Evolutionary conservation across 257 asterid species (phyloP), one percentile per base, ranked within the genome.

Genomic region (Linderniella brevidens): DNA sequence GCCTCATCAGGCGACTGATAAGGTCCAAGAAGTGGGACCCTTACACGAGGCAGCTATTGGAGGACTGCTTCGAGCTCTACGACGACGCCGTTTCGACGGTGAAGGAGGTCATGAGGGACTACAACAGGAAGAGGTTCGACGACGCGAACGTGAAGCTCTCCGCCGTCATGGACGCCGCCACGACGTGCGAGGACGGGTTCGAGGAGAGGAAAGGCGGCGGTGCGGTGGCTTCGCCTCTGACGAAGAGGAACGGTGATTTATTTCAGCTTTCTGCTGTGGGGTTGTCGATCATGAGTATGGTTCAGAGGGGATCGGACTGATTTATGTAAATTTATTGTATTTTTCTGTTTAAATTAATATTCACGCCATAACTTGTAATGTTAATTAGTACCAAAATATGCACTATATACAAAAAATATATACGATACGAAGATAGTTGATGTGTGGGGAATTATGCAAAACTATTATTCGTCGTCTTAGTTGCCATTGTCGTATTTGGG

Each of bases 181-280:
- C 76, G 0, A 76, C 86, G 0, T 85, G 96, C 20, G 88, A 85
- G 51, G 79, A 78, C 7, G 88, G 81, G 0, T 85, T 78, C 46
- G 46, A 19, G 14, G 93, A 78, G 53, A 54, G 56, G 44, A 11
- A 5, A 1, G 79, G 79, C 3, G 66, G 37, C 7, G 76, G 56
- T 19, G 32, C 32, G n/a, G 53, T 36, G 17, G 69, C 56, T n/a
- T 73, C 86, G 13, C 76, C 76, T 9, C 41, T 76, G 32, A 64
- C 65, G 8, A 69, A 57, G 65, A 57, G 74, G 52, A 76, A 72
- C 37, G 52, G 56, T n/a, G 47, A 64, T 43, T 49, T 65, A 4
- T 59, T 76, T 37, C 16, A 67, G 49, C 58, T 76, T 19, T 60
- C 79, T 14, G 79, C 73, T 4, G 17, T 77, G 11, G 68, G 61